Conservation (phyloP, 2,329 filamentous ascomycete species). For the Aspergillus novoparasiticus region DNA sequence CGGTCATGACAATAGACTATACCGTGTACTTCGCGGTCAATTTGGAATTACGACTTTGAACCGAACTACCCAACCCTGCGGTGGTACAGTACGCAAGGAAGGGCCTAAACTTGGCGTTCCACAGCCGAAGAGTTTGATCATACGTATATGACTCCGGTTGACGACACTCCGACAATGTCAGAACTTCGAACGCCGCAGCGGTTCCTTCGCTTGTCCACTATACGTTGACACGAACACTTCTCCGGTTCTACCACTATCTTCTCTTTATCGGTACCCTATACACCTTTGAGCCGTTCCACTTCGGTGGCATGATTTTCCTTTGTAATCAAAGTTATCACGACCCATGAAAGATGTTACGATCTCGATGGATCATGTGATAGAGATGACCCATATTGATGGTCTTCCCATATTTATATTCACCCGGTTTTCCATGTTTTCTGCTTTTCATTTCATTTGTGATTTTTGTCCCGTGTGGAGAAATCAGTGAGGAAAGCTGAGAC, state of each 20-base stretch:
- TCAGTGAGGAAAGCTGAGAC: constrained; percentile 21
- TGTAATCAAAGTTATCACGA: constrained; percentile 31
- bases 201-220: constrained; percentile 1
- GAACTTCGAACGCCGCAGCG: not conserved
- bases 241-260: constrained; percentile 11
- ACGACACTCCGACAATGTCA: not conserved
- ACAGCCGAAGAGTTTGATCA: not conserved
- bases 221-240: constrained; percentile 4
- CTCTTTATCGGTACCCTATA: constrained; percentile 11
- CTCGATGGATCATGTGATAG: constrained; percentile 46
- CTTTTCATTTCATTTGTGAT: constrained; percentile 13
- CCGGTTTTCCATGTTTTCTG: constrained; percentile 10
- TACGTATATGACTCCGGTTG: not conserved
- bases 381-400: constrained; percentile 34
- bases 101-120: not conserved
- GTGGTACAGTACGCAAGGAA: constrained; percentile 1
- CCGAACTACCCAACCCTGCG: not conserved
- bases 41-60: not conserved
- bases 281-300: not conserved
- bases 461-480: constrained; percentile 10
- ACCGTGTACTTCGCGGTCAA: not conserved
- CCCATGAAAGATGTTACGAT: constrained; percentile 45
- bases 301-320: constrained; percentile 17
- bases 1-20: constrained; percentile 32
- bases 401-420: constrained; percentile 19